Base-by-base conservation (phyloP, 768 basidiomycete species). In the Termitomyces sp. region DNA sequence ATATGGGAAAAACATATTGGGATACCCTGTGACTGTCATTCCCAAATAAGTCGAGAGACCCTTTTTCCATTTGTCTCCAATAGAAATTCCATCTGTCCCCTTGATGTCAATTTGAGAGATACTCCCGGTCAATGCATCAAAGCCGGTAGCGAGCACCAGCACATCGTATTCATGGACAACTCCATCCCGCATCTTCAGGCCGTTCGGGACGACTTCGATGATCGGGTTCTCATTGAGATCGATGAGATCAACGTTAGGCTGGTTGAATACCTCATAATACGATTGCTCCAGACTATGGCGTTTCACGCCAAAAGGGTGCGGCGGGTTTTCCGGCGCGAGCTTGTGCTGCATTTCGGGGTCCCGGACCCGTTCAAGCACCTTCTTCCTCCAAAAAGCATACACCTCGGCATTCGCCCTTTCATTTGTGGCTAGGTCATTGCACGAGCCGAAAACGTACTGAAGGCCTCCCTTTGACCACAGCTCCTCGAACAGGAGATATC, bases 1-100 rank as follows among this genome's bases (percentile, higher is more conserved):
- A 48, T 69, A 69, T 12, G 60, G 57, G 57, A 67, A 68, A 60
- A 68, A 70, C 66, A 70, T 64, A 48, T 70, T 70, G 6, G 68
- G 69, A 50, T 58, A 70, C 27, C 60, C 57, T 4, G 63, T 51
- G 3, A 47, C 55, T n/a, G 61, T 67, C 49, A 50, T 50, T 50
- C 49, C 49, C 13, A 50, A n/a, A 50, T 34, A 61, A 4, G 66
- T 70, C 11, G 61, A 57, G 2, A 67, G 52, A 12, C 65, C 63
- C 22, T 61, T 60, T 16, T 41, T 46, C 69, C 69, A 70, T 51
- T 66, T 70, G 24, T 68, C 69, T 4, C 58, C 27, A 30, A 69
- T 58, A 13, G 54, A 30, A 1, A 44, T 49, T 0, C 68, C 69
- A 49, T 70, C 64, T 12, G 41, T n/a, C 12, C 33, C 49, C n/a